Conservation (phyloP, 345 rosid species). For the Acer campestre region DNA sequence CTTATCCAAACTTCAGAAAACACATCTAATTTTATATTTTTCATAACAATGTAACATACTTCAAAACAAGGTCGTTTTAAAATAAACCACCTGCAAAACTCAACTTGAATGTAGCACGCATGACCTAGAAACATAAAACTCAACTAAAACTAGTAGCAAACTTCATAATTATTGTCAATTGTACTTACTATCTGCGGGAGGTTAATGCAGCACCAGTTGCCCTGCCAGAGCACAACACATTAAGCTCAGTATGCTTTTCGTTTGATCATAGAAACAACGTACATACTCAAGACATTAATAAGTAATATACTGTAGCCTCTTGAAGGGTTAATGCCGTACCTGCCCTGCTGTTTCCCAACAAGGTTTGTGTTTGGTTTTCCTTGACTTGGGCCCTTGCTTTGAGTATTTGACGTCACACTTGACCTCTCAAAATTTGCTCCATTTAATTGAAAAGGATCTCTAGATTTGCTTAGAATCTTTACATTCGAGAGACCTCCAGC, state of each 20-base stretch:
- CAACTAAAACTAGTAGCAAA: not conserved
- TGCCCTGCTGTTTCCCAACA: conserved; percentile 56
- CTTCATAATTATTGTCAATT: not conserved
- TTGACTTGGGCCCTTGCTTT: conserved; percentile 45
- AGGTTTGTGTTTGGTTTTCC: conserved; percentile 42
- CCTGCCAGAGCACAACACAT: conserved; percentile 36
- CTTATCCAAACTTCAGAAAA: not conserved
- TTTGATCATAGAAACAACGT: not conserved
- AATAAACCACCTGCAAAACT: not conserved
- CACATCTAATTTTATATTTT: too few species aligned
- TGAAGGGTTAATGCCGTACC: conserved; percentile 36
- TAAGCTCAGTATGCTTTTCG: conserved; percentile 4
- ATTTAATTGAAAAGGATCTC: conserved; percentile 42
- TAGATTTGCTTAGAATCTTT: conserved; percentile 60
- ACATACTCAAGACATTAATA: not conserved
- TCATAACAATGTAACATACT: too few species aligned
- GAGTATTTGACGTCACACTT: conserved; percentile 25
- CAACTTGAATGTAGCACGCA: conserved; percentile 4
- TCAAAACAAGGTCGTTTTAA: not conserved
- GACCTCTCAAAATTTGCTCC: conserved; percentile 43
- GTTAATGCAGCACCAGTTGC: conserved; percentile 36
- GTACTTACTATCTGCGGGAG: conserved; percentile 45
- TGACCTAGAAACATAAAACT: not conserved
- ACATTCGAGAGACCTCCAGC: conserved; percentile 45
- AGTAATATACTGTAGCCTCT: not conserved